These are phyloP conservation scores for Epichloe sp. DNA, from an alignment of 2,329 filamentous ascomycete species.

Conservation along the genomic window DNA sequence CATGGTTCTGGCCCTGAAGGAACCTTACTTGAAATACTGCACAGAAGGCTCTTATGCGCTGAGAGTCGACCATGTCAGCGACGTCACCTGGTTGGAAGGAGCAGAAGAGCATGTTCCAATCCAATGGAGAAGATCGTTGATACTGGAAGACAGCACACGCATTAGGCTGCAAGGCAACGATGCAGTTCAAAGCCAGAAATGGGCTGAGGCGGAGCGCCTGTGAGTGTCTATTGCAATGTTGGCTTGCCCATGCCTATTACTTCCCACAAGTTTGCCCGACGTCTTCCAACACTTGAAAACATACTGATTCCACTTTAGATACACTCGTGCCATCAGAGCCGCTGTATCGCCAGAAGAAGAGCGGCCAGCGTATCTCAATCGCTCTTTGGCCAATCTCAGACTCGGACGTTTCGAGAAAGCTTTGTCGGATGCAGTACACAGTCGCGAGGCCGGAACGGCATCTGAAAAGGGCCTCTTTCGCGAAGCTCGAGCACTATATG, in stretches of 20 bases:
- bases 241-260: background rate
- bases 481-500: constrained; percentile 30
- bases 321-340: constrained; percentile 21
- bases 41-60: constrained; percentile 27
- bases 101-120: constrained; percentile 26
- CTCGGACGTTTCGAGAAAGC: constrained; percentile 17
- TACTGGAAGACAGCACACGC: background rate
- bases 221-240: constrained; percentile 11
- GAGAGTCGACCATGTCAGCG: constrained; percentile 38
- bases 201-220: constrained; percentile 18
- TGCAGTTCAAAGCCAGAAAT: constrained; percentile 13
- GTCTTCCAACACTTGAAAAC: too few relatives aligned
- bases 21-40: constrained; percentile 35
- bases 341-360: constrained; percentile 22
- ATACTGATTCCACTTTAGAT: constrained; percentile 14
- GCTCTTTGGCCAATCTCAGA: constrained; percentile 20
- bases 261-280: too few relatives aligned
- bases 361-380: constrained; percentile 21
- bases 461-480: constrained; percentile 32
- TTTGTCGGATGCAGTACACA: constrained; percentile 15
- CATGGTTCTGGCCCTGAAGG: constrained; percentile 33
- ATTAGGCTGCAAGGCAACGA: constrained; percentile 22
- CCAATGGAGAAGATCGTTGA: constrained; percentile 17
- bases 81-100: constrained; percentile 26
- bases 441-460: constrained; percentile 4